These are phyloP conservation scores for Eragrostis curvula DNA, from an alignment of 176 grass and related monocot genomes.

Conservation along the genomic window DNA sequence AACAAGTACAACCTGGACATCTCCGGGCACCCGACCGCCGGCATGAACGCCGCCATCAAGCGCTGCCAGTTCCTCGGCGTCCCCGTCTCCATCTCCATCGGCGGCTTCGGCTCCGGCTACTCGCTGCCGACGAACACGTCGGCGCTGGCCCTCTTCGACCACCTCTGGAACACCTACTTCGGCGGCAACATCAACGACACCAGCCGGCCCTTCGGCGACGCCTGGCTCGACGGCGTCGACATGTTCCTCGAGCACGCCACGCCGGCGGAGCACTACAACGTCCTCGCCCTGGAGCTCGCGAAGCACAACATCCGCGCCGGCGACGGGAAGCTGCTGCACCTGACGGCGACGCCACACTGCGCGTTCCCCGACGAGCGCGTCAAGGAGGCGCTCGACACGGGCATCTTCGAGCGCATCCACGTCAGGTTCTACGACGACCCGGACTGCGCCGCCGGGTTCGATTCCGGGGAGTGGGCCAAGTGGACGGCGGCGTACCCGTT, in stretches of 20 bases:
- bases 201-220: conserved; percentile 19
- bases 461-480: background rate
- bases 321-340: conserved; percentile 19
- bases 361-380: background rate
- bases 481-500: conserved; percentile 21
- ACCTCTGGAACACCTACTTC: conserved; percentile 45
- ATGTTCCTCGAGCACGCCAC: conserved; percentile 25
- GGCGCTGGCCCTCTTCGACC: conserved; percentile 12
- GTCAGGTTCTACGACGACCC: conserved; percentile 29
- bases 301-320: conserved; percentile 33
- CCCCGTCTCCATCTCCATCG: conserved; percentile 31
- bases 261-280: background rate
- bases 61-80: conserved; percentile 37
- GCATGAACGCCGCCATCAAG: conserved; percentile 40
- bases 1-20: conserved; percentile 28
- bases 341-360: conserved; percentile 33
- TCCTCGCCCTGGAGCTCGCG: conserved; percentile 18
- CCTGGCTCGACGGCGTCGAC: conserved; percentile 38
- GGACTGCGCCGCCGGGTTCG: background rate
- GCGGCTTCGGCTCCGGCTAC: conserved; percentile 23
- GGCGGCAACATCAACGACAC: conserved; percentile 1
- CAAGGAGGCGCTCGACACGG: background rate
- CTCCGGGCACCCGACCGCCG: conserved; percentile 11
- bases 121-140: background rate
- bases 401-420: conserved; percentile 30